phyloP scores from a whole-genome alignment of 257 asterid species.

The Coffea eugenioides region DNA sequence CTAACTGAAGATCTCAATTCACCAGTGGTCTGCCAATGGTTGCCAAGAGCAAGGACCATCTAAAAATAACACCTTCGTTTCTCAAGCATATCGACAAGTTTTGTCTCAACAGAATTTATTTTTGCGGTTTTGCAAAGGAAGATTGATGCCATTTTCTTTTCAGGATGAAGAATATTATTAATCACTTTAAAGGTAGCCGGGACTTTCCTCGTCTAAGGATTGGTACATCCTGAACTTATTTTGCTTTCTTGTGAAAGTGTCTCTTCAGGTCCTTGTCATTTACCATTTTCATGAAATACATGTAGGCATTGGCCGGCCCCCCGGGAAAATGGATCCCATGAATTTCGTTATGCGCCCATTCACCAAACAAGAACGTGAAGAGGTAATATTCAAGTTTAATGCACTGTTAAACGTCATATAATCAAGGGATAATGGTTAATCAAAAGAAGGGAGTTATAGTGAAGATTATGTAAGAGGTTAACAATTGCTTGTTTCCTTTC shows the following conservation, averaged over 20 bases:
- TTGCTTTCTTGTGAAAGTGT: background rate
- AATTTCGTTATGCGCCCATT: slow-evolving; percentile 82
- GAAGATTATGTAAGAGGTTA: slow-evolving; percentile 10
- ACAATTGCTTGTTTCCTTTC: slow-evolving; percentile 5
- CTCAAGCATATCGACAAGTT: background rate
- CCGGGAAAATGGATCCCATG: slow-evolving; percentile 80
- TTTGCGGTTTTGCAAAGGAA: background rate
- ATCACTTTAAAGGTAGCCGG: slow-evolving; percentile 70
- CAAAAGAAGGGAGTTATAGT: background rate
- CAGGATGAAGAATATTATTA: slow-evolving; percentile 88
- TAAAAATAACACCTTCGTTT: background rate
- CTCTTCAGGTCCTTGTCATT: background rate
- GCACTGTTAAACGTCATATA: background rate
- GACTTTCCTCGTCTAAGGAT: slow-evolving; percentile 90
- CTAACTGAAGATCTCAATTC: background rate
- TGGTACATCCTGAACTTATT: slow-evolving; percentile 42
- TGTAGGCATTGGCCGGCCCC: slow-evolving; percentile 92
- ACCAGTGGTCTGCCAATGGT: background rate
- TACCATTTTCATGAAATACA: slow-evolving; percentile 1
- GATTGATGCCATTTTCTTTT: slow-evolving; percentile 8
- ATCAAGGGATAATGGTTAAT: background rate
- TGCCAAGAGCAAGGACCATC: background rate
- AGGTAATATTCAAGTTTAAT: slow-evolving; percentile 40
- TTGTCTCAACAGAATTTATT: background rate
- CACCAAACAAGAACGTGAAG: slow-evolving; percentile 69